Evolutionary conservation across 495 filamentous ascomycete species (phyloP).

Genomic region (Xylaria palmicola): DNA sequence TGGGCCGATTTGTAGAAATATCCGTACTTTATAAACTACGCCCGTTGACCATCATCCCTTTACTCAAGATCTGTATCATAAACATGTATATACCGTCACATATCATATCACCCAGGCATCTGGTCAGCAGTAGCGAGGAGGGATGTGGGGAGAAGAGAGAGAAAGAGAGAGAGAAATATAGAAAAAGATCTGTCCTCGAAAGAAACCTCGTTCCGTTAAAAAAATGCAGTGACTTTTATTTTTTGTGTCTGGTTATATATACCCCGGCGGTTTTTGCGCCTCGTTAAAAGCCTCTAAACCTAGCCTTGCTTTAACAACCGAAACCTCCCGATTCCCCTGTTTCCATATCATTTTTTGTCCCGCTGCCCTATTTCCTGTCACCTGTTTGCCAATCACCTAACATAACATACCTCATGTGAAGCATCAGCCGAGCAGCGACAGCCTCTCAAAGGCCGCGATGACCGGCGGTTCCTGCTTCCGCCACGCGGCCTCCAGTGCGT

Average conservation of each 20-base stretch:
- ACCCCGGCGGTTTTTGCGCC: too few relatives aligned
- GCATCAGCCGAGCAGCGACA: slow-evolving; percentile 53
- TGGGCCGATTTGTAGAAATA: slow-evolving; percentile 13
- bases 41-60: background rate
- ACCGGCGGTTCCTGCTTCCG: slow-evolving; percentile 45
- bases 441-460: slow-evolving; percentile 48
- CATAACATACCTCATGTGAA: background rate
- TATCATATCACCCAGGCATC: slow-evolving; percentile 8
- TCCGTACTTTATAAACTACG: background rate
- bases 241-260: too few relatives aligned
- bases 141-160: slow-evolving; percentile 1
- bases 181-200: background rate
- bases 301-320: too few relatives aligned
- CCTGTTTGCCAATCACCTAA: background rate
- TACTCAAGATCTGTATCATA: slow-evolving; percentile 27
- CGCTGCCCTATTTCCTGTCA: background rate
- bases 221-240: slow-evolving; percentile 10
- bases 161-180: slow-evolving; percentile 6
- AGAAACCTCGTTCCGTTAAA: background rate
- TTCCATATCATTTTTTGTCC: slow-evolving; percentile 19
- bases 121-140: too few relatives aligned
- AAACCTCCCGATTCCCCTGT: background rate
- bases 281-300: too few relatives aligned
- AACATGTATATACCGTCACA: slow-evolving; percentile 27
- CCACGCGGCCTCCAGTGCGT: slow-evolving; percentile 48